Conservation (phyloP, 179 eudicot species). For the Heliamphora pulchella region DNA sequence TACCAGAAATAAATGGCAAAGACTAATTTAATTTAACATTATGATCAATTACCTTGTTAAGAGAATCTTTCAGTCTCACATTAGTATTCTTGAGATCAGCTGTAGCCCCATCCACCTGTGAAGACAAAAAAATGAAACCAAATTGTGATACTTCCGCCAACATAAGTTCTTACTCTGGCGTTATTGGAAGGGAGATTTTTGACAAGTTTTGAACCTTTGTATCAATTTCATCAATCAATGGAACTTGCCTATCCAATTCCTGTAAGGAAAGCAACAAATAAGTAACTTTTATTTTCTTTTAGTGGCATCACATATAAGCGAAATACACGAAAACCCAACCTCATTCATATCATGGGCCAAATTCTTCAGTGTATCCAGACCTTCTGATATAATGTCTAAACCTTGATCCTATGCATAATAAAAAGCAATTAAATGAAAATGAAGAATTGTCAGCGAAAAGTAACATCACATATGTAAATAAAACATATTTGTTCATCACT, state of each 20-base stretch:
- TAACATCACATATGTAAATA: neutral
- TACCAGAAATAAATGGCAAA: neutral
- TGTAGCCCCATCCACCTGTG: slow-evolving; percentile 33
- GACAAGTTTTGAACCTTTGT: slow-evolving; percentile 21
- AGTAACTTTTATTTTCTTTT: neutral
- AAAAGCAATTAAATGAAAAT: neutral
- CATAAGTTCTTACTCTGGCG: slow-evolving; percentile 14
- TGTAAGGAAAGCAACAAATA: slow-evolving; percentile 14
- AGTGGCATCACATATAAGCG: neutral
- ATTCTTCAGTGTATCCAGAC: slow-evolving; percentile 56
- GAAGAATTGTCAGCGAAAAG: neutral
- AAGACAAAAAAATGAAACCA: slow-evolving; percentile 16
- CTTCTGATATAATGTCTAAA: slow-evolving; percentile 57
- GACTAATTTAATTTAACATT: no score
- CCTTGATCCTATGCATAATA: slow-evolving; percentile 50
- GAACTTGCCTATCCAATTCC: slow-evolving; percentile 32
- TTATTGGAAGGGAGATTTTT: neutral
- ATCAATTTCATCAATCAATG: slow-evolving; percentile 28
- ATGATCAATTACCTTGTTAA: slow-evolving; percentile 29
- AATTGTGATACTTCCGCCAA: neutral
- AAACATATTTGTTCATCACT: neutral
- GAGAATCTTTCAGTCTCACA: slow-evolving; percentile 50
- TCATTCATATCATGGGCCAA: slow-evolving; percentile 78
- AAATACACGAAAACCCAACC: slow-evolving; percentile 29
- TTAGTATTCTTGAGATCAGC: slow-evolving; percentile 37